Percentiles rank a stretch among this genome's conserved stretches.
phyloP scores from a whole-genome alignment of 2,329 filamentous ascomycete species.

The Didymella exigua region DNA sequence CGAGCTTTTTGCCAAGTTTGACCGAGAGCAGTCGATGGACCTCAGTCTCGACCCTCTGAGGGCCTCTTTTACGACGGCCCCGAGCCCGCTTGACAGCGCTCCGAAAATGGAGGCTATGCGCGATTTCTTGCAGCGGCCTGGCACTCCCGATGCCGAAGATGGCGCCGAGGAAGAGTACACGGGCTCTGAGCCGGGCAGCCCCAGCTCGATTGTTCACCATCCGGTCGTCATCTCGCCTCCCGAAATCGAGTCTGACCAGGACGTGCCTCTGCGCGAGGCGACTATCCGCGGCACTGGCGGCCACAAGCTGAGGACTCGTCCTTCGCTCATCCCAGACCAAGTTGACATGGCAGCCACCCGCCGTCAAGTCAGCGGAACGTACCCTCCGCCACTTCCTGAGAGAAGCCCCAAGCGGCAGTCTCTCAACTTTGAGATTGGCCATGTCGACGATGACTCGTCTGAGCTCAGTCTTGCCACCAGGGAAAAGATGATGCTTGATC shows the following conservation, averaged over 20 bases:
- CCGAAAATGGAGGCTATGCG: slow-evolving; percentile 48
- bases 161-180: slow-evolving; percentile 54
- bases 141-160: slow-evolving; percentile 53
- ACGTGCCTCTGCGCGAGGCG: slow-evolving; percentile 79
- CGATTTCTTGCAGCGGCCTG: slow-evolving; percentile 55
- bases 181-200: slow-evolving; percentile 71
- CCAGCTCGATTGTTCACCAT: slow-evolving; percentile 88
- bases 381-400: slow-evolving; percentile 52
- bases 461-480: slow-evolving; percentile 39
- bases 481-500: slow-evolving; percentile 67
- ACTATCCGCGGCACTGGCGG: slow-evolving; percentile 89
- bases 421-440: slow-evolving; percentile 40
- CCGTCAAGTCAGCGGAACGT: slow-evolving; percentile 80
- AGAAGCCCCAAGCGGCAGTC: slow-evolving; percentile 48
- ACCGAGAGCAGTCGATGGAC: slow-evolving; percentile 57
- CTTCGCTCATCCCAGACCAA: slow-evolving; percentile 86
- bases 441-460: slow-evolving; percentile 41
- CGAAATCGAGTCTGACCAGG: slow-evolving; percentile 60
- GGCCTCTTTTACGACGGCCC: slow-evolving; percentile 43
- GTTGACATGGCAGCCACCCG: slow-evolving; percentile 84
- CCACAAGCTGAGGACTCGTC: slow-evolving; percentile 79
- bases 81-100: slow-evolving; percentile 39
- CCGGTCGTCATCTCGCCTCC: slow-evolving; percentile 55
- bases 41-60: slow-evolving; percentile 63
- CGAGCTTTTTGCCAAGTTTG: slow-evolving; percentile 56